Base-by-base conservation (phyloP, 208 protist genomes). In the Acanthamoeba rhysodes region DNA sequence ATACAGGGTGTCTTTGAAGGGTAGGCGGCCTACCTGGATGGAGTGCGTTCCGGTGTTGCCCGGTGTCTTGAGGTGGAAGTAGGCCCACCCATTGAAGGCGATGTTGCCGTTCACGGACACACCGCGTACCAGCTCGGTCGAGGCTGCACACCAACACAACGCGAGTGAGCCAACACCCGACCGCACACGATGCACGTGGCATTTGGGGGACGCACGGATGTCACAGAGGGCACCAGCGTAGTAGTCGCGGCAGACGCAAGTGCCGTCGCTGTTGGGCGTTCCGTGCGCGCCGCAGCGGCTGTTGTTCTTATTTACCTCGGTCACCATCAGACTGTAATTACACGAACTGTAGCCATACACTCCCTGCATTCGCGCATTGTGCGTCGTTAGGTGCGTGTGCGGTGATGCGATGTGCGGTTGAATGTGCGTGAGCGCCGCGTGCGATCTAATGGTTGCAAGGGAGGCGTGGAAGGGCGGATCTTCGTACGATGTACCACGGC, bases 211-310 rank as follows among this genome's bases (percentile, higher is more conserved):
- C 8, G n/a, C 59, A 90, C 80, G 29, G 12, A 90, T 57, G 14
- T 90, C 45, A 41, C 80, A 90, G 80, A 12, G 12, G 27, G 45
- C 41, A 14, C 80, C 80, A 6, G 80, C n/a, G n/a, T 62, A 90
- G 45, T 90, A 53, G 34, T 62, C 55, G 34, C 18, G 41, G 80
- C 80, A 90, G 55, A 90, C 55, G 80, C 80, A 90, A 12, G 80
- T 90, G 80, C 80, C 80, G 55, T 90, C 80, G 50, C 80, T 90
- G 55, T 90, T 90, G 50, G 80, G 80, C 10, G 32, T 64, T 20
- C 80, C 80, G n/a, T 90, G 80, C 16, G 0, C 22, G 24, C 80
- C 80, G 55, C 80, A 90, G 22, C 9, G 45, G 55, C 50, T 66
- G 1, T 53, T 90, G 80, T 66, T 90, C 20, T 53, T 18, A 1